Evolutionary conservation across 1,284 basidiomycete genomes (phyloP), one percentile per base, ranked within the genome.

Genomic region (Phylloboletellus chloephorus): DNA sequence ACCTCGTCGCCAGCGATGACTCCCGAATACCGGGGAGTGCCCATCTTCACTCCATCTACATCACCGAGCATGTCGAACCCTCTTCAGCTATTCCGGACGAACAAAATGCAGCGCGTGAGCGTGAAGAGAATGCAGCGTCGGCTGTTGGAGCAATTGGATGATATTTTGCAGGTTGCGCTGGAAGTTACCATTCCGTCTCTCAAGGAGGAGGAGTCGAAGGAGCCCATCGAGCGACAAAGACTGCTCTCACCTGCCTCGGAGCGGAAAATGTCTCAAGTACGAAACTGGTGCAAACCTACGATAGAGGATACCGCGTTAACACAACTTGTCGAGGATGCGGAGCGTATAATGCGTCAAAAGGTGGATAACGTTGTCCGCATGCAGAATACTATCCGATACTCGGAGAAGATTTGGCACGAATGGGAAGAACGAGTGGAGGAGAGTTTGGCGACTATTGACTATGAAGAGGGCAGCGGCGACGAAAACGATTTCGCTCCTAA

Each of bases 301-400:
- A 86, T 83, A n/a, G 82, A 91, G 44, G 96, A 98, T 58, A 69
- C 79, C 1, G 94, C 91, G 0, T 69, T 98, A 39, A 72, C 77
- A 5, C 78, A 88, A 52, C 75, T 99, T 22, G 76, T 88, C 40
- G 77, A 82, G 45, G 94, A 98, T 57, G 85, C 85, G 7, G 90
- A 94, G 53, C 78, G 85, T 25, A 78, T 95, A 25, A 88, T 96
- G 73, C 76, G 88, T 25, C 82, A 88, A 63, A 99, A 99, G 73
- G 79, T 94, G 48, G 94, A 94, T 65, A 92, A 87, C 48, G 88
- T 98, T 34, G 90, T 93, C 45, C 85, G 96, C 30, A 86, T 98
- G 83, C 89, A 96, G 66, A 98, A 97, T 61, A 98, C 93, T 17
- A 96, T 99, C 52, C 76, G 91, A 46, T 98, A 98, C 64, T 86